Conservation (phyloP, 257 asterid species). For the Ajuga chamaepitys region DNA sequence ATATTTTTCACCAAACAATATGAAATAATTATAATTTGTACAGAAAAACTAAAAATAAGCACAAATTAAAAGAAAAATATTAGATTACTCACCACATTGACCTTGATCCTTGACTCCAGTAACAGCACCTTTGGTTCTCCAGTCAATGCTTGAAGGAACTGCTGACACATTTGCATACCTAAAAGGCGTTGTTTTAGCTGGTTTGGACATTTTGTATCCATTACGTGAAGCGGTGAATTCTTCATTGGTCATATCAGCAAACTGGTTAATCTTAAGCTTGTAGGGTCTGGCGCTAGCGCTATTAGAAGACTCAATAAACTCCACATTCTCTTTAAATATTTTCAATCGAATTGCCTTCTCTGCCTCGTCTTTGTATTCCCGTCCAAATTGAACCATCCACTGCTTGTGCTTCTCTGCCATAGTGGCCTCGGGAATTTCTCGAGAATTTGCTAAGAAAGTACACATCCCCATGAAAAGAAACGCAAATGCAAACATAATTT, state of each 20-base stretch:
- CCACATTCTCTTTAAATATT: conserved; percentile 26
- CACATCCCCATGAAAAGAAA: conserved; percentile 11
- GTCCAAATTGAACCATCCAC: conserved; percentile 32
- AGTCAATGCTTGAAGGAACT: conserved; percentile 23
- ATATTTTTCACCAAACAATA: background rate
- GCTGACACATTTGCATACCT: conserved; percentile 19
- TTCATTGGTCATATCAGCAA: conserved; percentile 24
- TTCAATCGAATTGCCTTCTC: conserved; percentile 24
- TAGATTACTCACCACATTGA: conserved; percentile 19
- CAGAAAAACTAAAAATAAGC: background rate
- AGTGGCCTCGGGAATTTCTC: conserved; percentile 1
- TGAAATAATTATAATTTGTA: background rate
- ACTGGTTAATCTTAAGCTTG: conserved; percentile 23
- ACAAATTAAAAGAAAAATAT: no score
- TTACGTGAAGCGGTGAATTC: conserved; percentile 21
- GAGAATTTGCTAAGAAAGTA: conserved; percentile 4
- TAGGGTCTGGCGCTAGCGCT: conserved; percentile 7
- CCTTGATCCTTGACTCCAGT: conserved; percentile 30
- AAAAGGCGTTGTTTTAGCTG: conserved; percentile 9
- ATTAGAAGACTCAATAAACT: conserved; percentile 21
- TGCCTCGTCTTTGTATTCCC: conserved; percentile 17
- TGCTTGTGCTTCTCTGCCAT: conserved; percentile 20
- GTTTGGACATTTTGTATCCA: conserved; percentile 17
- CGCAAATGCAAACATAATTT: background rate
- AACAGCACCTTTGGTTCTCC: conserved; percentile 32